Evolutionary conservation across 257 asterid genomes (phyloP), one percentile per base, ranked within the genome.

Genomic region (Solanum pennellii): DNA sequence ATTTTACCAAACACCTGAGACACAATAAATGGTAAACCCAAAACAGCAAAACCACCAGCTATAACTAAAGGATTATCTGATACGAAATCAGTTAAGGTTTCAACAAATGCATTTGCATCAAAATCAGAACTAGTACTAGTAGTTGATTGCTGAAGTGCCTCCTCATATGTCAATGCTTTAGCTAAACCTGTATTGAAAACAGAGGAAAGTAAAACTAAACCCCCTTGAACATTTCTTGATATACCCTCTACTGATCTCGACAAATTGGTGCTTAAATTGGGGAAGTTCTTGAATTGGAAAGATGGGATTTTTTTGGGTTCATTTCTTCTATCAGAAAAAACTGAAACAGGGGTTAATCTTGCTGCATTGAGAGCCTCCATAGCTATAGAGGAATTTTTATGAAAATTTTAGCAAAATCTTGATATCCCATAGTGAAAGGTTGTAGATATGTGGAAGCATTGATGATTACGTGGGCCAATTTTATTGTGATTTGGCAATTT

Each of bases 331-430:
- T 92, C 92, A 66, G 98, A 91, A 80, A 95, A 95, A 89, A 95
- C 97, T 42, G 99, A 95, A 27, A 96, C 86, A 66, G 98, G 95
- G 74, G 93, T 93, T 89, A 93, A 90, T 77, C 93, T 94, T 90
- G 83, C 95, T 83, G 96, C 96, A 89, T 97, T 94, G 82, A 95
- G 91, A 89, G 97, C 96, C 93, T 94, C 95, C 99, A 97, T 97
- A 79, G 91, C 89, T 33, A 29, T 29, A 33, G 35, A 33, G 35
- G 35, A 33, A 33, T 33, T 33, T 33, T 33, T 4, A 33, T 39
- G 21, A 6, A 37, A 74, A 20, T 33, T 74, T 25, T 16, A 80
- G 69, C 44, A 18, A 47, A 80, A 82, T 82, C 7, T 82, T 82
- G 31, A 82, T 49, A 49, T 29, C 29, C 29, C 41, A 6, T 27